Percentiles rank a stretch among this genome's conserved stretches.
Evolutionary conservation across 306 rosid genomes (phyloP).

Genomic region (Macrotyloma uniflorum): DNA sequence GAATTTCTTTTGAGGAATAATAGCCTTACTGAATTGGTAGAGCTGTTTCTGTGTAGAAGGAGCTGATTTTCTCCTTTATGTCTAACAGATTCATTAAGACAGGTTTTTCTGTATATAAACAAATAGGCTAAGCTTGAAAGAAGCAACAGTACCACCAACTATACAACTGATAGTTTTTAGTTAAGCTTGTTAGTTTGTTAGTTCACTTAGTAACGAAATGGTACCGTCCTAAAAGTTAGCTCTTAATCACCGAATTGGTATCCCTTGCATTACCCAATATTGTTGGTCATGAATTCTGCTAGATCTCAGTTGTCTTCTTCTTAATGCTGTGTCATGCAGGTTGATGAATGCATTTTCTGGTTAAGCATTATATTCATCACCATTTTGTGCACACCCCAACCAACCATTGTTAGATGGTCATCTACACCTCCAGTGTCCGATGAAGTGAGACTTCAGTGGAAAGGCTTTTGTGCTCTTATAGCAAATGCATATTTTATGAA

Average conservation of each 20-base stretch:
- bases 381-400: conserved; percentile 95
- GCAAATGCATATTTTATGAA: conserved; percentile 90
- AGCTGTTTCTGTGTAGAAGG: not conserved
- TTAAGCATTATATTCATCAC: conserved; percentile 92
- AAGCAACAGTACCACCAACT: not conserved
- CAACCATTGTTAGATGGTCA: conserved; percentile 96
- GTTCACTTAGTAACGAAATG: not conserved
- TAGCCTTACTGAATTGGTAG: not conserved
- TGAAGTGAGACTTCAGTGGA: conserved; percentile 92
- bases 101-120: not conserved
- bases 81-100: not conserved
- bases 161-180: not conserved
- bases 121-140: not conserved
- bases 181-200: not conserved
- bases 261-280: not conserved
- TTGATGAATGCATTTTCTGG: conserved; percentile 95
- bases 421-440: conserved; percentile 86
- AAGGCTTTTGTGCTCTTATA: conserved; percentile 94
- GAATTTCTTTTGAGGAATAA: not conserved
- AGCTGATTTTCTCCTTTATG: not conserved
- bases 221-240: not conserved
- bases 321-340: conserved; percentile 51
- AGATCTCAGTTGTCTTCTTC: conserved; percentile 1
- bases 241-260: not conserved
- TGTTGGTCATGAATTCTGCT: not conserved